A percentile compares a stretch with the other conserved stretches of the same genome.
phyloP scores from a whole-genome alignment of 164 flowering plant species.

The Hamamelis virginiana region DNA sequence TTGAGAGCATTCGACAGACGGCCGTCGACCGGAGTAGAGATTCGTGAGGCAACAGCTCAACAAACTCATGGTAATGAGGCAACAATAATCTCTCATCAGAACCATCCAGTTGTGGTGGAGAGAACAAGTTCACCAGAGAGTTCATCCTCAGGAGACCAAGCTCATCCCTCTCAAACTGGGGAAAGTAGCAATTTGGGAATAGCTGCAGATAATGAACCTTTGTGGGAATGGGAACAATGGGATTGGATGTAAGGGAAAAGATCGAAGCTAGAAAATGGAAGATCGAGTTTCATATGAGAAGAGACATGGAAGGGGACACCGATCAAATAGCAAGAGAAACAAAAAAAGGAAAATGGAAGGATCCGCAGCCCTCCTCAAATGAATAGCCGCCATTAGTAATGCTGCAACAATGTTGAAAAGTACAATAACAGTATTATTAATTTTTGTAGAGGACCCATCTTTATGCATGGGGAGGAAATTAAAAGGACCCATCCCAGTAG shows the following conservation, averaged over 20 bases:
- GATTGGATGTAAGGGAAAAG: conserved; percentile 1
- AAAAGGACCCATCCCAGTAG: too few species aligned
- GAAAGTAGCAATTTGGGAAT: conserved; percentile 8
- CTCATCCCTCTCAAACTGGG: conserved; percentile 3
- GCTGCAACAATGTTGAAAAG: too few species aligned
- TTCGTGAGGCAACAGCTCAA: background rate
- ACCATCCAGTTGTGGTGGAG: background rate
- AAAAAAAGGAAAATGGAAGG: too few species aligned
- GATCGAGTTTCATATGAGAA: too few species aligned
- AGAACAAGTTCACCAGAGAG: conserved; percentile 13
- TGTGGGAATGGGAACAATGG: conserved; percentile 22
- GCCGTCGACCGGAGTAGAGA: conserved; percentile 33
- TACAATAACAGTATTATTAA: too few species aligned
- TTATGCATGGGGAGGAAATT: too few species aligned
- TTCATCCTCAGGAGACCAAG: conserved; percentile 15
- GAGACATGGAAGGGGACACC: too few species aligned
- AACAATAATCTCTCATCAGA: background rate
- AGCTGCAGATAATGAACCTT: background rate
- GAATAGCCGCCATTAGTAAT: too few species aligned
- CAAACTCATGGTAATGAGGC: background rate
- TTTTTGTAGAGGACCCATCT: too few species aligned
- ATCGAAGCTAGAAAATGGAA: too few species aligned
- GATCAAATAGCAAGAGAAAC: too few species aligned
- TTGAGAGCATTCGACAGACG: conserved; percentile 44
- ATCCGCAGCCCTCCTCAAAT: too few species aligned